A percentile compares a stretch with the other conserved stretches of the same genome.
phyloP scores from a whole-genome alignment of 73 alveolate species.

The Durusdinium trenchii region DNA sequence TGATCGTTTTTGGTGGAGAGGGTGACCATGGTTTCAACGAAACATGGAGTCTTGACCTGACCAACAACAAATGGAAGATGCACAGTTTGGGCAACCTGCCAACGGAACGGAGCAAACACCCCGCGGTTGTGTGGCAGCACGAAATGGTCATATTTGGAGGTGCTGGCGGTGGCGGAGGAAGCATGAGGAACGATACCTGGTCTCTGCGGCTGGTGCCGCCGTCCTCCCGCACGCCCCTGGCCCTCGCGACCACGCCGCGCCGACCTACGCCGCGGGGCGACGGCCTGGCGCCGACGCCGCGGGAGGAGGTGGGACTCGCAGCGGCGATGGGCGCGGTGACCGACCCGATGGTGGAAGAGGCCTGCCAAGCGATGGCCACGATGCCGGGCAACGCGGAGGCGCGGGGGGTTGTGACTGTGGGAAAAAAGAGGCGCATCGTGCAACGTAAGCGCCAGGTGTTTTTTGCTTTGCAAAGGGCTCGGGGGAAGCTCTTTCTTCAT shows the following conservation, averaged over 20 bases:
- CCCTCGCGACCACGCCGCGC: neutral
- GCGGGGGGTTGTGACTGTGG: neutral
- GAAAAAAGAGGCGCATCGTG: neutral
- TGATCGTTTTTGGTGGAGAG: too few relatives aligned
- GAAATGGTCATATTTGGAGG: neutral
- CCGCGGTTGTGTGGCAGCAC: neutral
- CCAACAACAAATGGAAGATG: too few relatives aligned
- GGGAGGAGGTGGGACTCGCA: neutral
- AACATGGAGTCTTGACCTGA: neutral
- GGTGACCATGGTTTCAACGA: neutral
- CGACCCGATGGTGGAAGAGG: neutral
- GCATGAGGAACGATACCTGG: neutral
- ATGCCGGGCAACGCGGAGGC: neutral
- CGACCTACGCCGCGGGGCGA: neutral
- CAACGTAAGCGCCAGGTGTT: too few relatives aligned
- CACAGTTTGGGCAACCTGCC: neutral
- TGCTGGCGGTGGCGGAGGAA: neutral
- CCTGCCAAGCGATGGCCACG: neutral
- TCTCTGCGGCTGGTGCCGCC: neutral
- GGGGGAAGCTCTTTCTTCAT: too few relatives aligned
- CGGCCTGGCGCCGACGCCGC: neutral
- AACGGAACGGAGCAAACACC: neutral
- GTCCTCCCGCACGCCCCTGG: too few relatives aligned
- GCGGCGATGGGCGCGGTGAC: neutral
- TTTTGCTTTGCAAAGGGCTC: too few relatives aligned